Evolutionary conservation across 345 rosid genomes (phyloP).

Genomic region (Raphanus raphanistrum): DNA sequence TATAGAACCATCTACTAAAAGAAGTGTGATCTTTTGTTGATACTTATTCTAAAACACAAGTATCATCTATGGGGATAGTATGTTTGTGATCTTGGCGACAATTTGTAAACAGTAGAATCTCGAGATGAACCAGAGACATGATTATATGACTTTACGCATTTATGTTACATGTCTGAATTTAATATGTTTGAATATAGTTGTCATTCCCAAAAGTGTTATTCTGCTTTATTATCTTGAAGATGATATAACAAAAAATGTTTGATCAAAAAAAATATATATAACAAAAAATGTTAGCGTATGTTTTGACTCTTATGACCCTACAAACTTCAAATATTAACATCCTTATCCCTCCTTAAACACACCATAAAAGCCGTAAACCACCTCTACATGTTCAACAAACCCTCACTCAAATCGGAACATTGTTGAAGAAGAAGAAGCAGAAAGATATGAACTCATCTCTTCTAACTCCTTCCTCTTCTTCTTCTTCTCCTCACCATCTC

Average conservation of each 20-base stretch:
- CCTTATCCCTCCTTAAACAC: conserved; percentile 4
- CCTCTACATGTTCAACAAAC: conserved; percentile 19
- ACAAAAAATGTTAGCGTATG: background rate
- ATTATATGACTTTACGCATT: conserved; percentile 23
- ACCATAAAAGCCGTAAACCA: conserved; percentile 22
- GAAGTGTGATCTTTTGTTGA: conserved; percentile 9
- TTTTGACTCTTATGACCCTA: conserved; percentile 7
- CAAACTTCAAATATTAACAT: background rate
- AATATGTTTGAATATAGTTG: conserved; percentile 12
- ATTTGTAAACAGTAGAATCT: conserved; percentile 24
- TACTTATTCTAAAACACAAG: conserved; percentile 20
- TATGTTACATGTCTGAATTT: conserved; percentile 19
- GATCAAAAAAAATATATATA: too few relatives aligned
- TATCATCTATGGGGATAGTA: conserved; percentile 22
- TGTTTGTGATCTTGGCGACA: conserved; percentile 34
- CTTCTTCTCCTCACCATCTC: conserved; percentile 31
- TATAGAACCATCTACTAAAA: background rate
- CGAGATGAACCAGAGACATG: conserved; percentile 21
- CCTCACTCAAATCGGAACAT: conserved; percentile 4
- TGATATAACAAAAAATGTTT: background rate
- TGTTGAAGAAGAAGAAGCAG: background rate
- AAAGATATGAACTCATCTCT: conserved; percentile 28
- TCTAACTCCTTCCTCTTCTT: conserved; percentile 31
- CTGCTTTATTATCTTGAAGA: background rate
- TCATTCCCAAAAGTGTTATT: conserved; percentile 5